Conservation (phyloP, 202 grass and related monocot genomes). For the Zizania palustris region DNA sequence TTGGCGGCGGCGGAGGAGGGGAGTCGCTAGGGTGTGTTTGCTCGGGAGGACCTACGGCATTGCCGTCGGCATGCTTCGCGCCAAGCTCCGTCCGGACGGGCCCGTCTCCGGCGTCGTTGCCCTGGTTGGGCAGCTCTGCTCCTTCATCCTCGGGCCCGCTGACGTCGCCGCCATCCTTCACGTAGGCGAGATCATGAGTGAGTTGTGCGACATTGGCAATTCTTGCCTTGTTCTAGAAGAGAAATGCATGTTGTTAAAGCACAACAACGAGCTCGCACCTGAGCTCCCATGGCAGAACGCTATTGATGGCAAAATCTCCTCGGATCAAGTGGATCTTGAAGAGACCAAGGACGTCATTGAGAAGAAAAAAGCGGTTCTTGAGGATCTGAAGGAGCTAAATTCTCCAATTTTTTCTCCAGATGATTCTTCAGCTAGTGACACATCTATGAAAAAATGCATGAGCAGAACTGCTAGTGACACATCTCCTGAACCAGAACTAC, state of each 20-base stretch:
- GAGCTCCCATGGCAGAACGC: not conserved
- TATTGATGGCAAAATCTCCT: not conserved
- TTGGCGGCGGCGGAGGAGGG: not conserved
- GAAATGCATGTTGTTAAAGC: not conserved
- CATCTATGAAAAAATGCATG: constrained; percentile 17
- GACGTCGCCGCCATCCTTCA: constrained; percentile 36
- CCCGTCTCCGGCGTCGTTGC: not conserved
- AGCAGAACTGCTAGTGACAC: constrained; percentile 2
- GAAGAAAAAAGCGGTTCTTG: constrained; percentile 51
- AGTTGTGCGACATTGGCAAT: constrained; percentile 38
- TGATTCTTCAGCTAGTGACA: not conserved
- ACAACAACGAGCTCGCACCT: not conserved
- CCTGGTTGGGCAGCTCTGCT: constrained; percentile 58
- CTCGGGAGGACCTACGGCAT: constrained; percentile 64
- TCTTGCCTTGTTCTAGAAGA: constrained; percentile 34
- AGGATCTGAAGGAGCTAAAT: constrained; percentile 25
- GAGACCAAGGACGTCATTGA: constrained; percentile 43
- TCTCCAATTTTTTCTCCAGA: not conserved
- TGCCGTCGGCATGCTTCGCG: constrained; percentile 56
- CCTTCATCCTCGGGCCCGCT: constrained; percentile 49
- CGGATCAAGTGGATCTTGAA: constrained; percentile 9
- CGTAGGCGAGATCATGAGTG: constrained; percentile 53
- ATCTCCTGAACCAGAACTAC: not conserved
- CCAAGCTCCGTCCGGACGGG: constrained; percentile 29
- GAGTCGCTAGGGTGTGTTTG: constrained; percentile 32